phyloP scores from a whole-genome alignment of 257 asterid species.

The Lantana camara region DNA sequence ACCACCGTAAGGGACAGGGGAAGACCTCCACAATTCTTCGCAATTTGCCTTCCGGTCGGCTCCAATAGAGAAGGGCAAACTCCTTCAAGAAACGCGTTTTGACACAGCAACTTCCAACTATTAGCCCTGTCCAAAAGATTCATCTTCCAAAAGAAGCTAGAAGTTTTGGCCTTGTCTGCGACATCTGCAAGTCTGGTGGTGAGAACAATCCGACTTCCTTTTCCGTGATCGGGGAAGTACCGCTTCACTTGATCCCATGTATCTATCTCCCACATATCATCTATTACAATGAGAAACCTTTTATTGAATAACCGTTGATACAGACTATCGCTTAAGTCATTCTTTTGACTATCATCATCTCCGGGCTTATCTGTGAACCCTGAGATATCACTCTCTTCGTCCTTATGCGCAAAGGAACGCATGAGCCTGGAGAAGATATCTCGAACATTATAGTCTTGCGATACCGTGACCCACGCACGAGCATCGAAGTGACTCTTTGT shows the following conservation, averaged over 20 bases:
- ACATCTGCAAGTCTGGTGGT: conserved; percentile 2
- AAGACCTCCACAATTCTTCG: conserved; percentile 21
- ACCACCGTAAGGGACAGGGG: conserved; percentile 26
- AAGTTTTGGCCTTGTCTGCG: background rate
- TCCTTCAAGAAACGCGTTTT: background rate
- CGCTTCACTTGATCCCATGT: conserved; percentile 12
- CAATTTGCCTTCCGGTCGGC: conserved; percentile 7
- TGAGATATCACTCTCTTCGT: background rate
- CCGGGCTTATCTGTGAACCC: background rate
- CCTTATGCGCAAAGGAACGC: background rate
- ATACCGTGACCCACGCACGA: background rate
- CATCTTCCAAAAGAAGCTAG: background rate
- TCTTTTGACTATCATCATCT: background rate
- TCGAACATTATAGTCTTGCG: background rate
- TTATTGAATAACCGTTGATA: background rate
- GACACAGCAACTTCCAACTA: conserved; percentile 22
- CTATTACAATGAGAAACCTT: conserved; percentile 23
- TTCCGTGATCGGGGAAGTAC: conserved; percentile 8
- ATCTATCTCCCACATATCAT: conserved; percentile 16
- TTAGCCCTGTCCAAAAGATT: background rate
- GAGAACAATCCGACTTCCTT: conserved; percentile 24
- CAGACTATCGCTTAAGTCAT: background rate
- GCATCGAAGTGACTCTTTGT: background rate
- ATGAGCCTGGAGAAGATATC: background rate
- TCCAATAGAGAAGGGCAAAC: conserved; percentile 8